Evolutionary conservation across 805 yeast genomes (phyloP).

Genomic region (Peterozyma xylosa): DNA sequence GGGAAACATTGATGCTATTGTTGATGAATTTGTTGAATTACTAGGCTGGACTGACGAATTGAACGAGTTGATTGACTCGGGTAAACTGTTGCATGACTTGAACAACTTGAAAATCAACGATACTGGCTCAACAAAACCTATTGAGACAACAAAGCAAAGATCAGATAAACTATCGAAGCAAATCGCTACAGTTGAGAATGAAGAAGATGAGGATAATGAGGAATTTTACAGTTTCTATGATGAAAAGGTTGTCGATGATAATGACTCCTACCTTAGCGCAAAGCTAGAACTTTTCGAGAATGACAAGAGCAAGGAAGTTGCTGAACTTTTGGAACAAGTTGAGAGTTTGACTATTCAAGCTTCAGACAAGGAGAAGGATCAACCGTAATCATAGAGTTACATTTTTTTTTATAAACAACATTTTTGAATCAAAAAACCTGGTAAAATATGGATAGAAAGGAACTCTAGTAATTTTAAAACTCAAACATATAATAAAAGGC

Average conservation of each 20-base stretch:
- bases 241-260: no score
- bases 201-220: not conserved
- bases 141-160: not conserved
- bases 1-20: conserved; percentile 63
- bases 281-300: no score
- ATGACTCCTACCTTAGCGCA: no score
- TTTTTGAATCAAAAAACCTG: not conserved
- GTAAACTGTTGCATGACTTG: conserved; percentile 11
- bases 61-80: conserved; percentile 27
- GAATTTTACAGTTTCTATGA: no score
- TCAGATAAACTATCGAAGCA: not conserved
- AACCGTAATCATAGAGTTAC: no score
- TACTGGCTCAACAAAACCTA: conserved; percentile 6
- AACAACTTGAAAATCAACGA: conserved; percentile 6
- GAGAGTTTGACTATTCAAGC: not conserved
- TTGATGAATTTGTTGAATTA: conserved; percentile 38
- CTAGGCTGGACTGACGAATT: conserved; percentile 64
- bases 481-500: no score
- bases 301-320: not conserved
- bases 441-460: not conserved
- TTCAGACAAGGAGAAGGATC: no score
- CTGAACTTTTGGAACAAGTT: not conserved
- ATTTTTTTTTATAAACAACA: no score
- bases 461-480: no score
- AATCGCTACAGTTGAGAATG: not conserved